phyloP scores from a whole-genome alignment of 179 eudicot genomes.

The Vitellaria paradoxa region DNA sequence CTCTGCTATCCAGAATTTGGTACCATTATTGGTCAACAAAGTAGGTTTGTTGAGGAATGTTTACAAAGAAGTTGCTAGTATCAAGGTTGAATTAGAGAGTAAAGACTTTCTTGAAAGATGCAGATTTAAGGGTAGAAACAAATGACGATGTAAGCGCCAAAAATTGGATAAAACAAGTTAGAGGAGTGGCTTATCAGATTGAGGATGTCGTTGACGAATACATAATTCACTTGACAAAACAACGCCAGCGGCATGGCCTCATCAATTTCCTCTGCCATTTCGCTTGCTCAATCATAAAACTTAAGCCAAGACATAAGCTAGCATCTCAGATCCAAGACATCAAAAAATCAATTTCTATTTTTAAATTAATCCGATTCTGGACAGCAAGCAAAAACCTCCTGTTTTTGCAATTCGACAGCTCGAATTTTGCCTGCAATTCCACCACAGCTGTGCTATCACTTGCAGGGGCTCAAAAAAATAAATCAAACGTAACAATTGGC shows the following conservation, averaged over 20 bases:
- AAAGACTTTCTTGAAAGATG: constrained; percentile 14
- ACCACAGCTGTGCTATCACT: no score
- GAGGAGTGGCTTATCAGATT: no score
- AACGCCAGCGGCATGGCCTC: neutral
- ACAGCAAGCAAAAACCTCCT: no score
- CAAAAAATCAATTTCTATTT: neutral
- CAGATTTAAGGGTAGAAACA: constrained; percentile 13
- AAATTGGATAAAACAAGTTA: constrained; percentile 16
- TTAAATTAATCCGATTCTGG: no score
- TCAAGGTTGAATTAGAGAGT: constrained; percentile 19
- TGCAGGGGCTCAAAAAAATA: no score
- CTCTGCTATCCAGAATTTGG: neutral
- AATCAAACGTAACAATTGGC: no score
- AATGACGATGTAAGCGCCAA: neutral
- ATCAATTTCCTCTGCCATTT: neutral
- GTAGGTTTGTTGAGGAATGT: constrained; percentile 13
- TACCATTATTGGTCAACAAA: constrained; percentile 9
- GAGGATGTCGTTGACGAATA: no score
- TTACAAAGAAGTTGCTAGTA: constrained; percentile 9
- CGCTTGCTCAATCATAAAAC: no score
- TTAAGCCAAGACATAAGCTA: no score
- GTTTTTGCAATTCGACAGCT: no score
- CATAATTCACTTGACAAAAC: no score
- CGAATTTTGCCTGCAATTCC: no score
- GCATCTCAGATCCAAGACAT: neutral